These are phyloP conservation scores for Vachellia pachyceras DNA, from an alignment of 306 rosid species.

Conservation along the genomic window DNA sequence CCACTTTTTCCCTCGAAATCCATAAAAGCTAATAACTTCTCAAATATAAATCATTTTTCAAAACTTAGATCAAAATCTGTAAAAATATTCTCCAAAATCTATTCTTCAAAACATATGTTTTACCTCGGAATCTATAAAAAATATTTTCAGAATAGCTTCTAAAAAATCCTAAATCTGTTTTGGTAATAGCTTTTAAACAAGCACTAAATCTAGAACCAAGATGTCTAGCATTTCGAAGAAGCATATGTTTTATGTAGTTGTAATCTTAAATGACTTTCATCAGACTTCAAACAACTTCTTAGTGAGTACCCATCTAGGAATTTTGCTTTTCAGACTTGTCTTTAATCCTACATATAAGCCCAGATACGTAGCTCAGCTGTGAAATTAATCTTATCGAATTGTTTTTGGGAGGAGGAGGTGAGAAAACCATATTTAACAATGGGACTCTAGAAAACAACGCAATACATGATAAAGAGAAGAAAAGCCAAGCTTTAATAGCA, in stretches of 20 bases:
- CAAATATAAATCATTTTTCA: no score
- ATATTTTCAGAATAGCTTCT: no score
- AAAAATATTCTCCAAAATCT: no score
- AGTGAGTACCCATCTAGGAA: not conserved
- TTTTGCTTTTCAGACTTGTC: not conserved
- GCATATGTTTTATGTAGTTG: not conserved
- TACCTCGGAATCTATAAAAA: no score
- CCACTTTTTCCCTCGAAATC: no score
- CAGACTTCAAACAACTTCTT: not conserved
- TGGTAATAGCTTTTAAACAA: no score
- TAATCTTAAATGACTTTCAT: not conserved
- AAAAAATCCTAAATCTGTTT: no score
- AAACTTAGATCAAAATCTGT: no score
- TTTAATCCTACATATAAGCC: not conserved
- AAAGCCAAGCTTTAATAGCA: not conserved
- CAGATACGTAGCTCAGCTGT: not conserved
- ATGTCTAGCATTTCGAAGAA: not conserved
- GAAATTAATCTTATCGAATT: not conserved
- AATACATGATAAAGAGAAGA: conserved; percentile 8
- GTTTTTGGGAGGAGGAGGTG: not conserved
- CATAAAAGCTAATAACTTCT: no score
- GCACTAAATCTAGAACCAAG: not conserved
- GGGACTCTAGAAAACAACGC: not conserved
- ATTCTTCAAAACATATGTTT: no score
- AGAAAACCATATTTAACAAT: not conserved